A percentile compares a stretch with the other conserved stretches of the same genome.
phyloP scores from a whole-genome alignment of 805 yeast species.

The Isabelozyma rhagii region DNA sequence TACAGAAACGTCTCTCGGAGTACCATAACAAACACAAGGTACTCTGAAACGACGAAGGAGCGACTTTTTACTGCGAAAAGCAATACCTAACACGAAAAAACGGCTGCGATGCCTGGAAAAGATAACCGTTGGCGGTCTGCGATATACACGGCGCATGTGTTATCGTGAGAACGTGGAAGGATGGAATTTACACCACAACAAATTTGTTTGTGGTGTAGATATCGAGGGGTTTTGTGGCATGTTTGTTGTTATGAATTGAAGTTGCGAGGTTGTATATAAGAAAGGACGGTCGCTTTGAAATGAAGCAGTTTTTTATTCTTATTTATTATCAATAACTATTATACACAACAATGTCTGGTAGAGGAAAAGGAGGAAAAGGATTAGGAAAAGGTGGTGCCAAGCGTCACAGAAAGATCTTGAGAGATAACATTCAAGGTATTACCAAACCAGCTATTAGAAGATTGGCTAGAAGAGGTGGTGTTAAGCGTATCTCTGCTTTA shows the following conservation, averaged over 20 bases:
- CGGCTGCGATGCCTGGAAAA: not conserved
- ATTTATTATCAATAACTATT: slow-evolving; percentile 10
- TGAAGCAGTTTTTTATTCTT: not conserved
- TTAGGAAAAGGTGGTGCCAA: slow-evolving; percentile 99
- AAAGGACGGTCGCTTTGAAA: not conserved
- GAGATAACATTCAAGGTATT: slow-evolving; percentile 99
- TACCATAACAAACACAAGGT: not conserved
- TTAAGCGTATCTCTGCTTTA: slow-evolving; percentile 98
- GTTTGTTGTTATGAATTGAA: not conserved
- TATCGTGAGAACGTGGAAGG: not conserved
- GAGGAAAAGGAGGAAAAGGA: slow-evolving; percentile 99
- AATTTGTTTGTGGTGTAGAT: not conserved
- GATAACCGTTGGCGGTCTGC: not conserved
- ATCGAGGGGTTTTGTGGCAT: not conserved
- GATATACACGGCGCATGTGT: not conserved
- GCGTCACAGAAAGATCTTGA: slow-evolving; percentile 99
- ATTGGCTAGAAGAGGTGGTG: slow-evolving; percentile 99
- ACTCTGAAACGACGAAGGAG: too few species aligned
- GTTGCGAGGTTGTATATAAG: not conserved
- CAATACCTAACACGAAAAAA: not conserved
- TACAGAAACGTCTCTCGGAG: not conserved
- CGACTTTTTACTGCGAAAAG: not conserved
- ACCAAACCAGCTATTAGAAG: slow-evolving; percentile 99
- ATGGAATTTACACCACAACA: not conserved
- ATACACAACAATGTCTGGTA: slow-evolving; percentile 77